phyloP scores from a whole-genome alignment of 1,284 basidiomycete genomes.

The Ustilago trichophora region DNA sequence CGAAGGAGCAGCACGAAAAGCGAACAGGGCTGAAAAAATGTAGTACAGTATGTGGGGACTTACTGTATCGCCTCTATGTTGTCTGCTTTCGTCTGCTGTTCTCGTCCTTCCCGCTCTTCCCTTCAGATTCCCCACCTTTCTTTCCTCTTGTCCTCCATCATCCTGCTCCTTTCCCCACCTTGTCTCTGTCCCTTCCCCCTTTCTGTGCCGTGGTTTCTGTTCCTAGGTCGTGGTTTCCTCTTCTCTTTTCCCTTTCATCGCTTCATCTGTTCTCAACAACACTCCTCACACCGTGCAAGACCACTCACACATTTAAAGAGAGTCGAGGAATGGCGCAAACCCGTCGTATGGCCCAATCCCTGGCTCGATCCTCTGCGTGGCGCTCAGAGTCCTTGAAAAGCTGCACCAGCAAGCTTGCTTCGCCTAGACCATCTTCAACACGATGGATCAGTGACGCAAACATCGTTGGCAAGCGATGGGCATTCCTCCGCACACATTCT shows the following conservation, averaged over 20 bases:
- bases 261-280: too few relatives aligned
- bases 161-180: background rate
- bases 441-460: background rate
- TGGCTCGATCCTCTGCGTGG: slow-evolving; percentile 18
- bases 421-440: background rate
- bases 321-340: slow-evolving; percentile 19
- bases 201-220: slow-evolving; percentile 1
- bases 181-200: background rate
- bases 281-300: background rate
- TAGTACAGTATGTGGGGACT: too few relatives aligned
- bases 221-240: slow-evolving; percentile 2
- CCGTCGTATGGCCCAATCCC: slow-evolving; percentile 10
- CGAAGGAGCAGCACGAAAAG: too few relatives aligned
- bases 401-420: slow-evolving; percentile 15
- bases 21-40: too few relatives aligned
- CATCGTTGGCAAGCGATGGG: slow-evolving; percentile 7
- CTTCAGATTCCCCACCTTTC: slow-evolving; percentile 1
- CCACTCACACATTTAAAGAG: too few relatives aligned
- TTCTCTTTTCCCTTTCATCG: background rate
- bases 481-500: slow-evolving; percentile 10
- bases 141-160: background rate
- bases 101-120: too few relatives aligned
- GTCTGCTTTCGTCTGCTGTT: too few relatives aligned
- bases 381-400: slow-evolving; percentile 2
- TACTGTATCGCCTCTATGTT: too few relatives aligned